Base-by-base conservation (phyloP, 345 rosid species). In the Capsella bursapastoris region DNA sequence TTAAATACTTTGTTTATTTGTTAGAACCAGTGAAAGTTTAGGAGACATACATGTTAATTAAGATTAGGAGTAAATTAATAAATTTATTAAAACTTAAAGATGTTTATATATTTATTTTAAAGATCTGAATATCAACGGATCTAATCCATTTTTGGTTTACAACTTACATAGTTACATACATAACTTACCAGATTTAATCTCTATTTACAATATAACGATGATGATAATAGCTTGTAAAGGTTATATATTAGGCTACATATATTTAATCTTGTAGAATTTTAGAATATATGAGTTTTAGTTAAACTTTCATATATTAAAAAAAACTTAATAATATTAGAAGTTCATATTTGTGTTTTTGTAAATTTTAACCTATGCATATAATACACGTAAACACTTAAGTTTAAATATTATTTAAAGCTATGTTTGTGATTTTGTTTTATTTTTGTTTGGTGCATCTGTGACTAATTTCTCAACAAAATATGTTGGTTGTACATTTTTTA, bases 401-500 rank as follows among this genome's bases (percentile, higher is more conserved):
- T 14, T 5, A 44, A 16, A 44, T 44, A 44, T 44, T 44, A 2
- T 5, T 44, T 7, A 15, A 48, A 41, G 13, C 5, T 12, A 28
- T 28, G 11, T 15, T 4, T 64, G 6, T n/a, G 4, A 31, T 32
- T 63, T 63, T 43, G n/a, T 5, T 5, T 27, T 22, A 22, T 22
- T 6, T 16, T 11, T 28, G 41, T 55, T 56, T 43, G 63, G 51
- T 68, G 63, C 43, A 55, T 29, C 52, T 68, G 18, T 53, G 18
- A 16, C 52, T n/a, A 28, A 55, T 55, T 28, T 28, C 2, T 29
- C 12, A 68, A 68, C 52, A 28, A 2, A 53, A 69, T 15, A 13
- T 12, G 34, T 69, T 29, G 34, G 56, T 57, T 57, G 34, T 10
- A 28, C 0, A 6, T 15, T 27, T 32, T 4, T 15, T 7, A 44